Evolutionary conservation across 352 stramenopile species (phyloP), one percentile per base, ranked within the genome.

Genomic region (Phytopythium litorale): DNA sequence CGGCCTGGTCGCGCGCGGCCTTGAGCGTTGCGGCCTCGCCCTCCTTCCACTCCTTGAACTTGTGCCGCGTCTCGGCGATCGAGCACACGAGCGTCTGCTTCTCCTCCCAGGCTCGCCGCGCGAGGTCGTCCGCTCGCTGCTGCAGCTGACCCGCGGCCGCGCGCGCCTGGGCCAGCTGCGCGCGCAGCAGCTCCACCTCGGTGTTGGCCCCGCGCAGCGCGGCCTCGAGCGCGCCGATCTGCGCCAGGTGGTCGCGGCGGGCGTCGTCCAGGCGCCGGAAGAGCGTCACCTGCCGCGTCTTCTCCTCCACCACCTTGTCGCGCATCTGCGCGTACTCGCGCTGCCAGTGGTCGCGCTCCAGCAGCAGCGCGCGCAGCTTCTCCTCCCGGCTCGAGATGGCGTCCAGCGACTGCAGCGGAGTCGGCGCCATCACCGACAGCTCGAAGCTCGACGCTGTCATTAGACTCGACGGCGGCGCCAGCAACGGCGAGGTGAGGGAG

Each of bases 31-130:
- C 56, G 18, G 67, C 75, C 49, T 90, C 77, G 2, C 69, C 66
- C 42, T 90, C 78, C 69, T 84, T 85, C 78, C 81, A 90, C 21
- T 87, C 78, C 13, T 78, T 78, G 55, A 90, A 88, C 33, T 88
- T 88, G 49, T 71, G 66, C 8, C 76, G 68, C n/a, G 75, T 83
- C 59, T 90, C 78, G 11, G 75, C 68, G 33, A 88, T 70, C 32
- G 70, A 76, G 8, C 68, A 79, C 8, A 79, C 79, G 13, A 90
- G 66, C 28, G 73, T 73, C 30, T 90, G 72, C 43, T 76, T 78
- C 53, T 90, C 81, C 8, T 81, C 69, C 15, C 65, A 58, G 2
- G 76, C 72, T 16, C 75, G 77, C 19, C 70, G 68, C 11, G 70
- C 64, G 42, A 77, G 51, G 7, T 79, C 73, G 7, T 80, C 72